A percentile compares a stretch with the other conserved stretches of the same genome.
phyloP scores from a whole-genome alignment of 2,329 filamentous ascomycete genomes.

The Dactylellina sp. region DNA sequence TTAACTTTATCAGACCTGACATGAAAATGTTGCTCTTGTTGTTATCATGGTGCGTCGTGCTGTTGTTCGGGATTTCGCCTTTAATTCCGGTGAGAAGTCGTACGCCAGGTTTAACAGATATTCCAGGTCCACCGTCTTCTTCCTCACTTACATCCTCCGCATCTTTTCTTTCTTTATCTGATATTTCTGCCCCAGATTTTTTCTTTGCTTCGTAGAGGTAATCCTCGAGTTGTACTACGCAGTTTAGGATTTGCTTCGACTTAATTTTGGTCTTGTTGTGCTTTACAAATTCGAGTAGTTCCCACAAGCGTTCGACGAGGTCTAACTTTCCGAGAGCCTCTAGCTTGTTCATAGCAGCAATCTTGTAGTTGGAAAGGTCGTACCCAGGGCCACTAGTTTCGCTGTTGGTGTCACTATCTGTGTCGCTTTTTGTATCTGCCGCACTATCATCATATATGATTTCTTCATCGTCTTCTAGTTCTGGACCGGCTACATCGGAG shows the following conservation, averaged over 20 bases:
- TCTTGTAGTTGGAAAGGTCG: constrained; percentile 19
- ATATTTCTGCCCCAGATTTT: constrained; percentile 1
- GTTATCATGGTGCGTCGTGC: no score
- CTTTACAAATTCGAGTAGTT: constrained; percentile 10
- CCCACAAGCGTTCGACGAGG: constrained; percentile 6
- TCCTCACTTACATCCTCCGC: constrained; percentile 12
- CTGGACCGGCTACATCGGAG: neutral
- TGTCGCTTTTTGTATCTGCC: neutral
- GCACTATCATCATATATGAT: neutral
- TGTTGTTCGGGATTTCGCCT: no score
- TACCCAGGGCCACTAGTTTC: neutral
- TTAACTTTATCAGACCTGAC: neutral
- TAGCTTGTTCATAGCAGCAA: neutral
- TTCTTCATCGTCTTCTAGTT: no score
- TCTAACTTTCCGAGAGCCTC: constrained; percentile 1
- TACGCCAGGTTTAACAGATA: no score
- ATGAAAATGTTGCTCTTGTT: no score
- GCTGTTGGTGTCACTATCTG: neutral
- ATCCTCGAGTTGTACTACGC: constrained; percentile 20
- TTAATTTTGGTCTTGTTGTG: constrained; percentile 2
- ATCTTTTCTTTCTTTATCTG: constrained; percentile 1
- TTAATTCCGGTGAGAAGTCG: neutral
- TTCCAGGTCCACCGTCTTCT: neutral
- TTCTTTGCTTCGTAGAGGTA: constrained; percentile 33
- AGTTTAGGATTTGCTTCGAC: constrained; percentile 12